Conservation (phyloP, 2,329 filamentous ascomycete genomes). For the Alternaria brassicae region DNA sequence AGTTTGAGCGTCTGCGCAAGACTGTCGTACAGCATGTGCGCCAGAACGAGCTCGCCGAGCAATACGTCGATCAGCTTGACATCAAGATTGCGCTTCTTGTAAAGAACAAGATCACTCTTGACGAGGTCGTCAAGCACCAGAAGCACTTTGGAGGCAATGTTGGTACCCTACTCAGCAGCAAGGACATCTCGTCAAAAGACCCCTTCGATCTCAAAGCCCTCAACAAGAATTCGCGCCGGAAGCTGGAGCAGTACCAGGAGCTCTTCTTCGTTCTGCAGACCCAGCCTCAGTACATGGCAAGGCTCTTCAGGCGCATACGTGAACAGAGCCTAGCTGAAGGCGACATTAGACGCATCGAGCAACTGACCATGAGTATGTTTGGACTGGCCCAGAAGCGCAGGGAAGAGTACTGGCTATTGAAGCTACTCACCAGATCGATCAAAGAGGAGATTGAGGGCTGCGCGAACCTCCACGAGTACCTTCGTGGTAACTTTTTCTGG, state of each 20-base stretch:
- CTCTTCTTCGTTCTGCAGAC: constrained; percentile 97
- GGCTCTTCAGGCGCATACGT: constrained; percentile 82
- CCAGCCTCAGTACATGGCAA: constrained; percentile 90
- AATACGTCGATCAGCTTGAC: constrained; percentile 97
- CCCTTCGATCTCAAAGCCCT: constrained; percentile 96
- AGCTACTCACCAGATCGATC: constrained; percentile 81
- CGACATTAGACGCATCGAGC: constrained; percentile 90
- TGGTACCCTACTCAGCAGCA: constrained; percentile 83
- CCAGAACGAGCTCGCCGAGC: constrained; percentile 95
- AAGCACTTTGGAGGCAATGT: constrained; percentile 93
- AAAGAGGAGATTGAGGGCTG: constrained; percentile 84
- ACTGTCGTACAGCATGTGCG: constrained; percentile 96
- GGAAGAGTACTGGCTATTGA: constrained; percentile 96
- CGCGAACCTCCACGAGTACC: constrained; percentile 78
- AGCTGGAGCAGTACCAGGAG: constrained; percentile 96
- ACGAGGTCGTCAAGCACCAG: constrained; percentile 96
- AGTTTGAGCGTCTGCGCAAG: constrained; percentile 93
- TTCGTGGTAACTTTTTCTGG: constrained; percentile 93
- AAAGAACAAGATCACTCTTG: constrained; percentile 99
- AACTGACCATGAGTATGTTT: constrained; percentile 94
- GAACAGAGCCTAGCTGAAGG: constrained; percentile 87
- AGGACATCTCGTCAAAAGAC: constrained; percentile 85
- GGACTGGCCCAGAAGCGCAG: constrained; percentile 96
- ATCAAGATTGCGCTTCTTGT: constrained; percentile 98
- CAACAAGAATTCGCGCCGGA: constrained; percentile 94